Evolutionary conservation across 805 yeast species (phyloP), one percentile per base, ranked within the genome.

Genomic region (Phaffomyces opuntiae): DNA sequence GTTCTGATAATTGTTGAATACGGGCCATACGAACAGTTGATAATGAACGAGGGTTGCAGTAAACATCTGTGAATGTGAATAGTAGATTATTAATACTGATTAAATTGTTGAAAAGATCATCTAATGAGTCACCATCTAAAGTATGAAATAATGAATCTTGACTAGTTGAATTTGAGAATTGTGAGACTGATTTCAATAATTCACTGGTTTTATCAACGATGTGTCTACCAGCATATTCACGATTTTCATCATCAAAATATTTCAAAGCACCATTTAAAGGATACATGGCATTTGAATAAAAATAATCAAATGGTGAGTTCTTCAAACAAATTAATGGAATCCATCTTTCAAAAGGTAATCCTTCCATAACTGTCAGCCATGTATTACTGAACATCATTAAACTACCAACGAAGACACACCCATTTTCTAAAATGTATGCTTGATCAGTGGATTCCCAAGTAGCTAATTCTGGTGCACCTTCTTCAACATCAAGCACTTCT

Each of bases 291-390:
- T 72, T 73, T 1, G 87, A 78, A 33, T 71, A 64, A 6, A 74
- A 68, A 52, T 73, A 80, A 54, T 84, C 89, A 58, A 70, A 82
- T 0, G 91, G 83, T 3, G 77, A 74, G 44, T 78, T 73, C 9
- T 70, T 63, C 45, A 80, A 55, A 2, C 74, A 67, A 8, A 83
- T 57, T 34, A 77, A 68, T 2, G 69, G 62, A 14, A 80, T 50
- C 70, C 85, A 74, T 13, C 68, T 66, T 11, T 68, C 64, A 52
- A 69, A 68, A 0, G 66, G 56, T 9, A 77, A 57, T n/a, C 55
- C 55, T 6, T 61, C 62, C 45, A 51, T 56, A 12, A 60, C 24
- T 11, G 34, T 31, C 8, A 48, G 38, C 63, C 62, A 60, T 1
- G 46, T 64, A 60, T 42, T 66, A 56, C 47, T 67, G 38, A 71